These are phyloP conservation scores for Neostapfia colusana DNA, from an alignment of 176 grass and related monocot species.

Conservation along the genomic window DNA sequence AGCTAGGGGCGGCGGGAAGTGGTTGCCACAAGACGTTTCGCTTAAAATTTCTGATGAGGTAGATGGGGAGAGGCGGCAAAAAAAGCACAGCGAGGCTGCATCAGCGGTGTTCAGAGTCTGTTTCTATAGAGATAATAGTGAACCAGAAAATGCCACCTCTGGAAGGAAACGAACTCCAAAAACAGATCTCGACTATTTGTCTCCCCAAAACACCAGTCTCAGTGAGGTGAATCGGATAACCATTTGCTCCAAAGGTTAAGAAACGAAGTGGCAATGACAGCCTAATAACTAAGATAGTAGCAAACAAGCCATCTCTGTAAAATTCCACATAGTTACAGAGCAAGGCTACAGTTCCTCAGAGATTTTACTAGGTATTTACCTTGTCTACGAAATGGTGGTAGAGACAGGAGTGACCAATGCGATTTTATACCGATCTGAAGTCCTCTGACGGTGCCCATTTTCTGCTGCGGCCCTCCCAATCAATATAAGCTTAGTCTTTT, in stretches of 20 bases:
- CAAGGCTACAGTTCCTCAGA: neutral
- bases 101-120: constrained; percentile 43
- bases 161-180: constrained; percentile 53
- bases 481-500: constrained; percentile 51
- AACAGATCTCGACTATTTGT: constrained; percentile 51
- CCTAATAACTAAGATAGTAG: neutral
- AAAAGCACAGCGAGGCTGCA: constrained; percentile 31
- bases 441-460: constrained; percentile 44
- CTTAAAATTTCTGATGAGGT: constrained; percentile 44
- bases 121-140: constrained; percentile 34
- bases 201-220: constrained; percentile 1
- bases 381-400: constrained; percentile 11
- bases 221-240: neutral
- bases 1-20: constrained; percentile 18
- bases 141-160: constrained; percentile 36
- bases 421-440: constrained; percentile 50
- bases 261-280: neutral
- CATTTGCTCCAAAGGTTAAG: neutral
- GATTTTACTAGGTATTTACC: neutral
- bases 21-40: constrained; percentile 13
- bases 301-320: neutral
- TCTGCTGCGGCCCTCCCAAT: constrained; percentile 42
- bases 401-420: constrained; percentile 16
- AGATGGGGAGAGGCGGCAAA: constrained; percentile 23
- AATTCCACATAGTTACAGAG: neutral